A percentile compares a stretch with the other conserved stretches of the same genome.
Evolutionary conservation across 768 basidiomycete species (phyloP).

Genomic region (Coprinellus micaceus): DNA sequence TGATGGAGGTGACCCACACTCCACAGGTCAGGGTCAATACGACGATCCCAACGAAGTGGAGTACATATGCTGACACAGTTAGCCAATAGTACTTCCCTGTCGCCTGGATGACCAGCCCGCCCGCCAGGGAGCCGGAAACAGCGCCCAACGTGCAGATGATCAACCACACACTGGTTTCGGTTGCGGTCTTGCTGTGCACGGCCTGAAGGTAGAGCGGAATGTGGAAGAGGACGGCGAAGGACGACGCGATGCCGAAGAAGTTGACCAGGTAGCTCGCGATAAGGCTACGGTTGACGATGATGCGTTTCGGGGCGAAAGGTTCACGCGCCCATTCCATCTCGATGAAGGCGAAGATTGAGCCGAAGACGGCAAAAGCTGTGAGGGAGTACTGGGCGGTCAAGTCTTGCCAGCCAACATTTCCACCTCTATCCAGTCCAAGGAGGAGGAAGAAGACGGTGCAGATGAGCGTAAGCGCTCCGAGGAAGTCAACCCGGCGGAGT

Average conservation of each 20-base stretch:
- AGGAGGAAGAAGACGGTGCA: slow-evolving; percentile 54
- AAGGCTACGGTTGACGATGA: slow-evolving; percentile 47
- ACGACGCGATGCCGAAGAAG: slow-evolving; percentile 49
- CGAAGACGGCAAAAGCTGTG: slow-evolving; percentile 28
- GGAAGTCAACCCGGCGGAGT: slow-evolving; percentile 60
- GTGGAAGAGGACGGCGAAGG: slow-evolving; percentile 47
- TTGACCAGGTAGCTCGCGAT: slow-evolving; percentile 57
- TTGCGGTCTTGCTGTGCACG: slow-evolving; percentile 43
- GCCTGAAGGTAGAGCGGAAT: slow-evolving; percentile 58
- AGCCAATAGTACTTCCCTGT: slow-evolving; percentile 56
- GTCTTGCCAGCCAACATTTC: slow-evolving; percentile 47
- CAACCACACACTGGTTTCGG: slow-evolving; percentile 50
- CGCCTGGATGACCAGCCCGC: slow-evolving; percentile 53
- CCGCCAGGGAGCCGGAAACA: slow-evolving; percentile 45
- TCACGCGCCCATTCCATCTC: slow-evolving; percentile 52
- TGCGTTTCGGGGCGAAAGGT: slow-evolving; percentile 55
- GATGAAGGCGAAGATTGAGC: slow-evolving; percentile 38
- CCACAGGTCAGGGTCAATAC: slow-evolving; percentile 39
- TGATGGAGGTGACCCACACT: slow-evolving; percentile 28
- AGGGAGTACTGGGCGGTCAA: slow-evolving; percentile 34
- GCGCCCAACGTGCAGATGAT: slow-evolving; percentile 44
- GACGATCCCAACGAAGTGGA: slow-evolving; percentile 36
- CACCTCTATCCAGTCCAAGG: slow-evolving; percentile 52
- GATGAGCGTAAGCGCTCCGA: slow-evolving; percentile 54
- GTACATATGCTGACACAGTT: slow-evolving; percentile 40